phyloP scores from a whole-genome alignment of 495 filamentous ascomycete genomes.

The Xylaria scruposa region DNA sequence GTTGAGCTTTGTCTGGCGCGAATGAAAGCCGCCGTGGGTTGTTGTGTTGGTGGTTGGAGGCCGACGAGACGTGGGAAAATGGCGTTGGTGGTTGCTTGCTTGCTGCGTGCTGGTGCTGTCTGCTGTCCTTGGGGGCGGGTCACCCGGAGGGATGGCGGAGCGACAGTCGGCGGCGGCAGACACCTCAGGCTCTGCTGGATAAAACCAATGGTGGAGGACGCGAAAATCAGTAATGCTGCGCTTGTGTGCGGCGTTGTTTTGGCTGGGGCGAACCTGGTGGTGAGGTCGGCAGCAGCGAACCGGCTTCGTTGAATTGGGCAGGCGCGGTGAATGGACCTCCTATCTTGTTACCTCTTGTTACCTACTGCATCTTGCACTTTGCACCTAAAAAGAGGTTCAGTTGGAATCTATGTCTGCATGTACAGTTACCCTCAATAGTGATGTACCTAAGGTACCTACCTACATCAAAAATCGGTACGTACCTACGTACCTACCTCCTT shows the following conservation, averaged over 20 bases:
- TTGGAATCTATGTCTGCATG: neutral
- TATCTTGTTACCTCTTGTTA: neutral
- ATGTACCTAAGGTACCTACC: neutral
- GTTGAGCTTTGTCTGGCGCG: conserved; percentile 17
- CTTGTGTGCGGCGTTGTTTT: neutral
- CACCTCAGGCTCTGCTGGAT: conserved; percentile 12
- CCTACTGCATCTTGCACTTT: conserved; percentile 14
- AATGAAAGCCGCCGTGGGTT: conserved; percentile 6
- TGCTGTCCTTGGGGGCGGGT: conserved; percentile 22
- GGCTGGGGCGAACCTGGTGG: neutral
- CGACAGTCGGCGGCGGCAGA: neutral
- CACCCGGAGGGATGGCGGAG: conserved; percentile 22
- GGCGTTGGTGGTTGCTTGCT: conserved; percentile 1
- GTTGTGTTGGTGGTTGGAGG: conserved; percentile 10
- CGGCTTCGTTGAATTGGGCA: conserved; percentile 2
- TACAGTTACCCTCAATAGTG: neutral
- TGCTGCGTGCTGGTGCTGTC: neutral
- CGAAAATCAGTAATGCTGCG: neutral
- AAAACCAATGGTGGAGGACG: neutral
- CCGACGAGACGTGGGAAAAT: conserved; percentile 21
- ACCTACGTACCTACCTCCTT: neutral
- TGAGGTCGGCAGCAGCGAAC: neutral
- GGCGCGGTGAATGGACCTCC: conserved; percentile 4
- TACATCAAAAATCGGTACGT: neutral
- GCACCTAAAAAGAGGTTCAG: conserved; percentile 19